A percentile compares a stretch with the other conserved stretches of the same genome.
Conservation (phyloP, 2,329 filamentous ascomycete species). For the Colletotrichum trifolii region DNA sequence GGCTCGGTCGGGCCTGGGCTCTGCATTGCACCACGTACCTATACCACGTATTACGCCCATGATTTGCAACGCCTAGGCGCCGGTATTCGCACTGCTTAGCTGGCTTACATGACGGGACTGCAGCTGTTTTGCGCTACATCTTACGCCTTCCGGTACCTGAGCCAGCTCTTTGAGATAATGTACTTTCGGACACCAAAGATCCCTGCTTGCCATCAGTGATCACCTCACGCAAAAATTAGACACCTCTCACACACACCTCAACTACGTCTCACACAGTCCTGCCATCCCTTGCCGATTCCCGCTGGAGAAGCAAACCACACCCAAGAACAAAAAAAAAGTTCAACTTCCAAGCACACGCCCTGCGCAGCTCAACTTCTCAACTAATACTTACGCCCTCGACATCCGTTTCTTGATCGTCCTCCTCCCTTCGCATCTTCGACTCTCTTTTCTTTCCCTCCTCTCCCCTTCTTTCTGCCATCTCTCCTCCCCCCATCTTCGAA, state of each 20-base stretch:
- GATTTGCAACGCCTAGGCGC: too few species aligned
- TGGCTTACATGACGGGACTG: too few species aligned
- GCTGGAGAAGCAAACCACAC: constrained; percentile 21
- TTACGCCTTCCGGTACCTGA: background rate
- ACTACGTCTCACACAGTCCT: constrained; percentile 15
- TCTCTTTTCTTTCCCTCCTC: constrained; percentile 26
- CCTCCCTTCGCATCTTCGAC: constrained; percentile 31
- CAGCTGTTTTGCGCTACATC: too few species aligned
- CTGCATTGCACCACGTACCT: too few species aligned
- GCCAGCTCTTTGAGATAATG: constrained; percentile 14
- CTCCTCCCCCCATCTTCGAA: constrained; percentile 6
- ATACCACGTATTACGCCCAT: too few species aligned
- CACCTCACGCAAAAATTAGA: constrained; percentile 29
- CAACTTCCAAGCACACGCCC: constrained; percentile 17
- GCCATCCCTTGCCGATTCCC: constrained; percentile 32
- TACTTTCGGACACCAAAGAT: constrained; percentile 26
- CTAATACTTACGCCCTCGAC: constrained; percentile 31
- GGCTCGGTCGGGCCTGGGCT: too few species aligned
- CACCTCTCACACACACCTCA: constrained; percentile 10
- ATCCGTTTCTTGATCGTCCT: constrained; percentile 23
- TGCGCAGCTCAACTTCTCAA: constrained; percentile 26
- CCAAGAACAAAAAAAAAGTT: constrained; percentile 3
- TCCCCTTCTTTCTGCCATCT: constrained; percentile 11
- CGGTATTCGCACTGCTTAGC: too few species aligned
- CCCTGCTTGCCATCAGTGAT: constrained; percentile 27